These are phyloP conservation scores for Vaccinium vitisidaea DNA, from an alignment of 148 eudicot species.

Conservation along the genomic window DNA sequence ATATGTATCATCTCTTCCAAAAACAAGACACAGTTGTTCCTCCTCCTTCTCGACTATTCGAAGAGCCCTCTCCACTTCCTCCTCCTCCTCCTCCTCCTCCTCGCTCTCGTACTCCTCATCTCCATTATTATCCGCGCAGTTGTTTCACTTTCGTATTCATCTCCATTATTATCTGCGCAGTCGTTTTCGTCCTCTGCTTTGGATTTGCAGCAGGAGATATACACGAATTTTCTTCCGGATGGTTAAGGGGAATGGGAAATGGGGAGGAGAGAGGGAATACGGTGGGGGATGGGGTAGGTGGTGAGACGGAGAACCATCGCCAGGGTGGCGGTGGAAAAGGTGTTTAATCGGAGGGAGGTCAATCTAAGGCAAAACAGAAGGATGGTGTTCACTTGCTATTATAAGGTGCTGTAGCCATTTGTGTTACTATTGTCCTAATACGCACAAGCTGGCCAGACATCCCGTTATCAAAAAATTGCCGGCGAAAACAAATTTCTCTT, in stretches of 20 bases:
- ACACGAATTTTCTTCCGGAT: conserved; percentile 16
- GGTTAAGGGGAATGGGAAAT: conserved; percentile 12
- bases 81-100: background rate
- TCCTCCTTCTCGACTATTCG: conserved; percentile 31
- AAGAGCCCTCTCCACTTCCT: conserved; percentile 72
- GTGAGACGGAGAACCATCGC: conserved; percentile 22
- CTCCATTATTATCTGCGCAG: no score
- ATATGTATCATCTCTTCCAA: no score
- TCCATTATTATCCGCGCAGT: conserved; percentile 4
- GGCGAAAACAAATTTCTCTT: background rate
- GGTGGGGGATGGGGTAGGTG: conserved; percentile 14
- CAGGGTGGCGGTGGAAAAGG: conserved; percentile 26
- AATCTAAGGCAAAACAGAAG: conserved; percentile 61
- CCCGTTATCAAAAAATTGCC: no score
- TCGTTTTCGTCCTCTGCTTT: conserved; percentile 22
- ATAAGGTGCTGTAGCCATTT: no score
- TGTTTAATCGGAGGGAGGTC: conserved; percentile 40
- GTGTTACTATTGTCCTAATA: no score
- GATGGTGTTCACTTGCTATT: conserved; percentile 19
- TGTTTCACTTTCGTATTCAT: no score
- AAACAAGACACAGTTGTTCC: no score
- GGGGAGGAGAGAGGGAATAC: conserved; percentile 7
- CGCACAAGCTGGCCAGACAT: no score
- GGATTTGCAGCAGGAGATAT: no score
- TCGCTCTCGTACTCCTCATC: background rate